Percentiles rank a stretch among this genome's conserved stretches.
These are phyloP conservation scores for Coemansia interrupta DNA, from an alignment of 192 early-diverging fungal species.

Conservation along the genomic window DNA sequence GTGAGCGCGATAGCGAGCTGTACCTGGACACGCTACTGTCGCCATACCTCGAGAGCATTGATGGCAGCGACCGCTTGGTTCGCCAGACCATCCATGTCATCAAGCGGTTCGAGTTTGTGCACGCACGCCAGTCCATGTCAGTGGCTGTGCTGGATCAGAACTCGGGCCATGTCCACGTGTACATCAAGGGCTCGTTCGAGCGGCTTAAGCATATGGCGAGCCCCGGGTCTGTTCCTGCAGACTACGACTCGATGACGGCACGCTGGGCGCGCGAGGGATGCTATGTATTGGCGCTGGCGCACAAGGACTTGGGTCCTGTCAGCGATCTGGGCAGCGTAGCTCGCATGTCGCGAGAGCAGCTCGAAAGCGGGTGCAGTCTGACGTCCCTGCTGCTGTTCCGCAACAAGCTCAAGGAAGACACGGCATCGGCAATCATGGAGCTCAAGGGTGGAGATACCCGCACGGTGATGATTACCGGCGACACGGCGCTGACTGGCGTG, in stretches of 20 bases:
- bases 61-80: slow-evolving; percentile 18
- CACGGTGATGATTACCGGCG: slow-evolving; percentile 82
- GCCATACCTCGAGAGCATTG: slow-evolving; percentile 28
- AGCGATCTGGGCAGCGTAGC: slow-evolving; percentile 39
- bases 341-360: slow-evolving; percentile 54
- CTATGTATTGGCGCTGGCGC: slow-evolving; percentile 75
- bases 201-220: slow-evolving; percentile 56
- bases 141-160: slow-evolving; percentile 60
- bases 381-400: slow-evolving; percentile 69
- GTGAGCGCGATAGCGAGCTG: slow-evolving; percentile 5
- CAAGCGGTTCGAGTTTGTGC: slow-evolving; percentile 75
- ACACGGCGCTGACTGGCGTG: slow-evolving; percentile 70
- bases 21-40: slow-evolving; percentile 56
- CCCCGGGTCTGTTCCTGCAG: slow-evolving; percentile 48
- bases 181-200: slow-evolving; percentile 80
- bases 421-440: slow-evolving; percentile 61
- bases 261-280: slow-evolving; percentile 67
- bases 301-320: slow-evolving; percentile 57
- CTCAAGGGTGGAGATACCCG: slow-evolving; percentile 65
- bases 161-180: slow-evolving; percentile 59
- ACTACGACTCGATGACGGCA: slow-evolving; percentile 58
- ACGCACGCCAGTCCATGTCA: slow-evolving; percentile 70
- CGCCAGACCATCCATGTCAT: slow-evolving; percentile 53
- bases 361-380: slow-evolving; percentile 58
- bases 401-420: slow-evolving; percentile 74